A percentile compares a stretch with the other conserved stretches of the same genome.
Evolutionary conservation across 306 rosid species (phyloP).

Genomic region (Carpinus fangiana): DNA sequence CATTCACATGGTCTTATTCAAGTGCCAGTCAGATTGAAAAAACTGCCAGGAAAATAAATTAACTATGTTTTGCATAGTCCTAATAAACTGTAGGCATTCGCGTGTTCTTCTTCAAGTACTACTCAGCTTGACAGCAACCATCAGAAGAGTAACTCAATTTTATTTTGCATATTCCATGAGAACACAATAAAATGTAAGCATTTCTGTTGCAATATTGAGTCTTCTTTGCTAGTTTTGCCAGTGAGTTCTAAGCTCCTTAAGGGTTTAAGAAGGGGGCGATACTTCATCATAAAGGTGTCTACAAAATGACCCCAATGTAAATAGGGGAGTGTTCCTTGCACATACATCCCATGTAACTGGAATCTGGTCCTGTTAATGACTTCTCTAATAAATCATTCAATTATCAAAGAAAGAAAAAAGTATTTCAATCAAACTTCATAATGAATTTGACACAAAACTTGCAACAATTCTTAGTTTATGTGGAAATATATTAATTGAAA

Average conservation of each 20-base stretch:
- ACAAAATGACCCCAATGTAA: not conserved
- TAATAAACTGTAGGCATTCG: not conserved
- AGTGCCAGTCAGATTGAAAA: slow-evolving; percentile 5
- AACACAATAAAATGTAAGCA: not conserved
- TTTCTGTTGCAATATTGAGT: not conserved
- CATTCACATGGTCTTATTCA: not conserved
- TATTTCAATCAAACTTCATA: not conserved
- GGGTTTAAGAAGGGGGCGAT: not conserved
- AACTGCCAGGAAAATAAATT: not conserved
- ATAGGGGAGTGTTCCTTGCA: not conserved
- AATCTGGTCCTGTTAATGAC: not conserved
- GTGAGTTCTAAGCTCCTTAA: not conserved
- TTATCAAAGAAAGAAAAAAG: not conserved
- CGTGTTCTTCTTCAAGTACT: not conserved
- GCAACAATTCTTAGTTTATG: not conserved
- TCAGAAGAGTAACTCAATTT: not conserved
- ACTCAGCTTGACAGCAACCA: not conserved
- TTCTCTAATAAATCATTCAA: not conserved
- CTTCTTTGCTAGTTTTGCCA: not conserved
- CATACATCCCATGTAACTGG: not conserved
- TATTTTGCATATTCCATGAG: not conserved
- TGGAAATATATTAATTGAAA: not conserved
- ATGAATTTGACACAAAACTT: not conserved
- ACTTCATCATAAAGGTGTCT: not conserved
- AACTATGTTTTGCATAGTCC: not conserved